A percentile compares a stretch with the other conserved stretches of the same genome.
Evolutionary conservation across 495 filamentous ascomycete genomes (phyloP).

Genomic region (Xylaria venustula): DNA sequence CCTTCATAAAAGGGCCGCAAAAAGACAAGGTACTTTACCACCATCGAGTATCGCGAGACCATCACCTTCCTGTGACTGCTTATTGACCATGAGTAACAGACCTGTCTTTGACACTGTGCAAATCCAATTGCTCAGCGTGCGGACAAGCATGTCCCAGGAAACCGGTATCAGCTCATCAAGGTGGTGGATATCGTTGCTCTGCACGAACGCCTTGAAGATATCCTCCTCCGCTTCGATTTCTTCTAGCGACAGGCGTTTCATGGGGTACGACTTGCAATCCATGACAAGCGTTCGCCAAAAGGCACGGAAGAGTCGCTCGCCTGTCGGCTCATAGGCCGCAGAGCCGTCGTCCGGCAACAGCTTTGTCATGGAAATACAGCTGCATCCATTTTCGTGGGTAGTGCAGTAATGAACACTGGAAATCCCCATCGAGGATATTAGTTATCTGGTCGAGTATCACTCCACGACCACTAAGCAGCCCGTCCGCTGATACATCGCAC

Average conservation of each 20-base stretch:
- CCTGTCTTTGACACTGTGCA: constrained; percentile 7
- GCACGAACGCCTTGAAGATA: not conserved
- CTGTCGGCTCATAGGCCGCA: not conserved
- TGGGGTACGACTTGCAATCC: constrained; percentile 20
- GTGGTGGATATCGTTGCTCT: not conserved
- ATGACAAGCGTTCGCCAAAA: constrained; percentile 16
- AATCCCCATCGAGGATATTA: not conserved
- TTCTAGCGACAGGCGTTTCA: not conserved
- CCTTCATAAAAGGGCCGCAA: not conserved
- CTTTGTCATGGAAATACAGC: not conserved
- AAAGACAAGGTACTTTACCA: constrained; percentile 17
- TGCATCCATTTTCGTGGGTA: not conserved
- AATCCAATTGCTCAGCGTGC: not conserved
- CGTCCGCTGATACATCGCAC: not conserved
- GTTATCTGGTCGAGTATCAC: not conserved
- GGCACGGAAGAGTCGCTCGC: constrained; percentile 10
- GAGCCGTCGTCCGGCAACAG: not conserved
- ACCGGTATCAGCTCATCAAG: too few species aligned
- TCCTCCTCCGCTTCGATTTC: constrained; percentile 8
- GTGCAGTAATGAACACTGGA: not conserved
- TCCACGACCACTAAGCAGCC: not conserved
- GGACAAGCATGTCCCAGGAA: not conserved
- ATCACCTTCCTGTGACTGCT: constrained; percentile 5
- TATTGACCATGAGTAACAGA: constrained; percentile 8
- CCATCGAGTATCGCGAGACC: constrained; percentile 17